Base-by-base conservation (phyloP, 768 basidiomycete genomes). In the Serpula lacrymans region DNA sequence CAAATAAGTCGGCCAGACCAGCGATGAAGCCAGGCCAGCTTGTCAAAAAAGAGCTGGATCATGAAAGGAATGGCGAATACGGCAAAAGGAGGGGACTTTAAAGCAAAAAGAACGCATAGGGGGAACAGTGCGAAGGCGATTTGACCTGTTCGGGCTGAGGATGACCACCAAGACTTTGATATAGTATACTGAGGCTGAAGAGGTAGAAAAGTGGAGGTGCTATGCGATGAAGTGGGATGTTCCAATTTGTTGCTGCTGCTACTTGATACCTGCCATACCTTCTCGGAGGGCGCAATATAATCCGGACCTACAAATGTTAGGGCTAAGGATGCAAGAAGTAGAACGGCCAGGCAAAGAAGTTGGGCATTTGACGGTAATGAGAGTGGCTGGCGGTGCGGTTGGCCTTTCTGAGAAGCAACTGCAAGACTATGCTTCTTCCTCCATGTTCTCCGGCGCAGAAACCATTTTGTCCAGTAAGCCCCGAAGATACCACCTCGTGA, bases 41-140 rank as follows among this genome's bases (percentile, higher is more conserved):
- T 86, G 68, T 90, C 87, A 51, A 83, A 84, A 50, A 78, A 74
- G n/a, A 87, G 49, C 40, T 84, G 78, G 28, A 74, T 72, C 42
- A 78, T 65, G 47, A 74, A 75, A 0, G 79, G 72, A 39, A 81
- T 59, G 34, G 88, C 76, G 49, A 88, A 77, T 35, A 88, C 52
- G 41, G 86, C 85, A 51, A 87, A 82, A 0, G 87, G 84, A 9
- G 80, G 74, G 22, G 72, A 72, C 55, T 81, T 90, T 57, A 90
- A 70, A 7, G 80, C 84, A 46, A 87, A 71, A 11, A 85, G 68
- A 43, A 88, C 65, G 40, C 77, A 80, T 6, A 89, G 69, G 0
- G 87, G 88, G 34, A 86, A 65, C 21, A 88, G 69, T 2, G 83
- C 76, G 52, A 87, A 88, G 1, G 84, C 76, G 27, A 88, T 79